Conservation (phyloP, 225 moss, liverwort and hornwort species). For the Takakia lepidozioides region DNA sequence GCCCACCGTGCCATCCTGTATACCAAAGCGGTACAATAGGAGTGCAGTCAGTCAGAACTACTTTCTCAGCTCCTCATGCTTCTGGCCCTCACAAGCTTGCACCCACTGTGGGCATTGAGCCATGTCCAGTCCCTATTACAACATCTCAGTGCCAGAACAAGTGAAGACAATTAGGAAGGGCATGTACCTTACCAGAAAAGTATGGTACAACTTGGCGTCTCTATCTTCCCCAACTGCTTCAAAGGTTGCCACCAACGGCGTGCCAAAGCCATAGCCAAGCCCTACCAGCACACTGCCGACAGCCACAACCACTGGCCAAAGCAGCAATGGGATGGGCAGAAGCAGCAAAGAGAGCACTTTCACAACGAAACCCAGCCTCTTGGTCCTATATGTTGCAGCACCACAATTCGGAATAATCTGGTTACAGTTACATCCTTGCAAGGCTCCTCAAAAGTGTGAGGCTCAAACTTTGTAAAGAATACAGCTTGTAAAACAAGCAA, state of each 20-base stretch:
- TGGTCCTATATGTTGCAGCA: too few relatives aligned
- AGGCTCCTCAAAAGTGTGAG: too few relatives aligned
- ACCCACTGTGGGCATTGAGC: too few relatives aligned
- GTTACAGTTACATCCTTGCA: too few relatives aligned
- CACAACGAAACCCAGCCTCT: constrained; percentile 53
- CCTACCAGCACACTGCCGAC: constrained; percentile 68
- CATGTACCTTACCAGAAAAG: constrained; percentile 51
- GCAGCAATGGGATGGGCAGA: constrained; percentile 56
- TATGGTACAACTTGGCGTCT: constrained; percentile 40
- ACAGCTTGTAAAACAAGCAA: constrained; percentile 1
- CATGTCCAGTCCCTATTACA: too few relatives aligned
- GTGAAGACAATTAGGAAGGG: too few relatives aligned
- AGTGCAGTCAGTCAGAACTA: not conserved
- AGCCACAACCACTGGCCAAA: constrained; percentile 59
- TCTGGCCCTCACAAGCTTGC: too few relatives aligned
- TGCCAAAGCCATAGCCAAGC: constrained; percentile 74
- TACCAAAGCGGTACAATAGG: too few relatives aligned
- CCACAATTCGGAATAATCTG: too few relatives aligned
- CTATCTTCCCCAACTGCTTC: constrained; percentile 66
- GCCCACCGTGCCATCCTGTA: constrained; percentile 73
- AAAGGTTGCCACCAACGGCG: constrained; percentile 85
- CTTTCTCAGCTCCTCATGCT: too few relatives aligned
- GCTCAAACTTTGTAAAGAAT: constrained; percentile 6
- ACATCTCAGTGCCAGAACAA: too few relatives aligned
- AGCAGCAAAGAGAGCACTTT: constrained; percentile 50